Conservation (phyloP, 352 stramenopile species). For the Globisporangium paroecandrum region DNA sequence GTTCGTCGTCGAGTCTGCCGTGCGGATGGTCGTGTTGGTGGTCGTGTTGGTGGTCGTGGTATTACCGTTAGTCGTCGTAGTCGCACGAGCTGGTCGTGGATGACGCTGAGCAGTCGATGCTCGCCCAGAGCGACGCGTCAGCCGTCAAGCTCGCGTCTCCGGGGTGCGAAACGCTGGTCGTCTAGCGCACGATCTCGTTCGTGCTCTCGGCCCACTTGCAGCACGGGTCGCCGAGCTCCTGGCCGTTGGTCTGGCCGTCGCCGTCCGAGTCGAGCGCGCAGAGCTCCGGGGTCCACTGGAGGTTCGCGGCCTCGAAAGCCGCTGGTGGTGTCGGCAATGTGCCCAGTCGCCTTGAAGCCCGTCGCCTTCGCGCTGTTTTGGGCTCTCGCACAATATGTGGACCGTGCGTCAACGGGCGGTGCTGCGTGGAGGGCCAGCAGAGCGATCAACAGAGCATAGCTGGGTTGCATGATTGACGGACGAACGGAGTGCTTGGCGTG, state of each 20-base stretch:
- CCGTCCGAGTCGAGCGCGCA: conserved; percentile 33
- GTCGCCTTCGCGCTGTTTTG: neutral
- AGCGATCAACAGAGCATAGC: neutral
- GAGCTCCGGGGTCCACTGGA: neutral
- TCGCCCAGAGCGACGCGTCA: conserved; percentile 17
- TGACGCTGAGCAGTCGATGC: conserved; percentile 20
- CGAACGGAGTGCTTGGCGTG: neutral
- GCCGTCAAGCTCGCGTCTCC: conserved; percentile 12
- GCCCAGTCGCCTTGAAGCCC: neutral
- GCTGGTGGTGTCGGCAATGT: neutral
- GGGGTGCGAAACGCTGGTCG: conserved; percentile 17
- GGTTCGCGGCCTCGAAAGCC: conserved; percentile 18
- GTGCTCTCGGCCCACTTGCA: conserved; percentile 17
- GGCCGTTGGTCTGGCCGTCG: conserved; percentile 51
- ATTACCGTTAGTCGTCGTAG: neutral
- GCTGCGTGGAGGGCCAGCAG: neutral
- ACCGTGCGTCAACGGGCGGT: neutral
- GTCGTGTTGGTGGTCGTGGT: neutral
- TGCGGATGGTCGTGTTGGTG: no score
- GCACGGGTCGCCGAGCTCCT: conserved; percentile 54
- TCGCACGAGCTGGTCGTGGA: neutral
- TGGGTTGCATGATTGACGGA: no score
- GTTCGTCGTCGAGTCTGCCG: no score
- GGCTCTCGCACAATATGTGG: neutral
- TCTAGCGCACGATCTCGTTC: conserved; percentile 3